phyloP scores from a whole-genome alignment of 768 basidiomycete species.

The Kwoniella dendrophila region DNA sequence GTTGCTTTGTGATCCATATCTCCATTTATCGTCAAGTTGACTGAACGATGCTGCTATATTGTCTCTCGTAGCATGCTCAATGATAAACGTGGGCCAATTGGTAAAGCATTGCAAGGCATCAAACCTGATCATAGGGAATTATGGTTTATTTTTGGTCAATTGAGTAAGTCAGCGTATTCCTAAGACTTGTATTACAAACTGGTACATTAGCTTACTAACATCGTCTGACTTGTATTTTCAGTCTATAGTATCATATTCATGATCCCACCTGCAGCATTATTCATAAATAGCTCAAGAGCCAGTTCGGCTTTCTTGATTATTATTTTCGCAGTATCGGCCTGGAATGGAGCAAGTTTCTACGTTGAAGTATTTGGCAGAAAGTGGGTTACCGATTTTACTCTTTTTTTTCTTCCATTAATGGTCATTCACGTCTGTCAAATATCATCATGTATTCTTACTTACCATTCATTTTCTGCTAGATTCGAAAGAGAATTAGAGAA shows the following conservation, averaged over 20 bases:
- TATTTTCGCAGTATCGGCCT: conserved; percentile 83
- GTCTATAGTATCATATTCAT: conserved; percentile 85
- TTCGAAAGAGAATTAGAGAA: conserved; percentile 92
- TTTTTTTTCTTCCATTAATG: conserved; percentile 1
- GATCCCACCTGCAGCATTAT: conserved; percentile 76
- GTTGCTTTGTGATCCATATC: no score
- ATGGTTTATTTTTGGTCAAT: conserved; percentile 82
- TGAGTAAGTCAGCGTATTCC: conserved; percentile 67
- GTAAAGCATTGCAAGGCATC: conserved; percentile 67
- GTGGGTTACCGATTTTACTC: conserved; percentile 60
- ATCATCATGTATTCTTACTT: neutral
- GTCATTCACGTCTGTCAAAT: neutral
- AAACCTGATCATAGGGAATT: conserved; percentile 66
- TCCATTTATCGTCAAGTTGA: neutral
- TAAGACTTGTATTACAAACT: no score
- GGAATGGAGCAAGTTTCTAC: conserved; percentile 88
- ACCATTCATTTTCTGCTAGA: conserved; percentile 57
- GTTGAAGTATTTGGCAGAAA: conserved; percentile 96
- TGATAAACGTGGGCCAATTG: conserved; percentile 82
- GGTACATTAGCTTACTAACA: conserved; percentile 19
- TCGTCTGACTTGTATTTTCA: conserved; percentile 55
- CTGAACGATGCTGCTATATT: neutral
- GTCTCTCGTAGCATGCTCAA: conserved; percentile 65
- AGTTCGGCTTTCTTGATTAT: conserved; percentile 74
- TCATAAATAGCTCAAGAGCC: conserved; percentile 78